A percentile compares a stretch with the other conserved stretches of the same genome.
Conservation (phyloP, 768 basidiomycete genomes). For the Leccinum olivaceopallidum region DNA sequence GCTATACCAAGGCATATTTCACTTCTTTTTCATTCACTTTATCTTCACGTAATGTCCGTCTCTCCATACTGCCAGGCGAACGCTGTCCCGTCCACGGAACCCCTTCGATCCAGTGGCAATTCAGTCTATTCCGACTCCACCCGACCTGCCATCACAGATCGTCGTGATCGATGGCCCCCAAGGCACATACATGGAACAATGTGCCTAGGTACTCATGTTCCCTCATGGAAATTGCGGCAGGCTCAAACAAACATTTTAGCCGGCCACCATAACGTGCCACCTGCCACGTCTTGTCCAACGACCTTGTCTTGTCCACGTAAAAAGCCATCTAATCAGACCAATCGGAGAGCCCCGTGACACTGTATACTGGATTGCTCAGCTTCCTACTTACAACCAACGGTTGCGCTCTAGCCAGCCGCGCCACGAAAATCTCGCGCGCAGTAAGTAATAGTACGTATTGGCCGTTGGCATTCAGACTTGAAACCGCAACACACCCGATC, state of each 20-base stretch:
- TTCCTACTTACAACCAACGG: not conserved
- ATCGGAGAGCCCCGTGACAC: slow-evolving; percentile 13
- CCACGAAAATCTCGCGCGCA: not conserved
- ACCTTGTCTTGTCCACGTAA: not conserved
- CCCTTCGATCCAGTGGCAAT: slow-evolving; percentile 4
- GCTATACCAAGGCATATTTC: not conserved
- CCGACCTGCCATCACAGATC: slow-evolving; percentile 17
- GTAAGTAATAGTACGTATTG: not conserved
- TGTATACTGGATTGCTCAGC: not conserved
- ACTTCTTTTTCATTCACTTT: slow-evolving; percentile 14
- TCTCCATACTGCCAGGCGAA: not conserved
- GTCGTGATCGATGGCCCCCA: slow-evolving; percentile 10
- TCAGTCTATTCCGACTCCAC: slow-evolving; percentile 6
- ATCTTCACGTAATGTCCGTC: slow-evolving; percentile 10
- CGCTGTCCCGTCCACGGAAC: slow-evolving; percentile 2
- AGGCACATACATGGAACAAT: slow-evolving; percentile 12
- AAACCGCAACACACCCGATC: slow-evolving; percentile 6
- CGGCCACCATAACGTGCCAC: slow-evolving; percentile 3
- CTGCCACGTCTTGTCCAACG: slow-evolving; percentile 2
- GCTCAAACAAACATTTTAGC: slow-evolving; percentile 5
- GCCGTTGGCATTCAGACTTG: not conserved
- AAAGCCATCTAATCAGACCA: not conserved
- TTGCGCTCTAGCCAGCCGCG: not conserved
- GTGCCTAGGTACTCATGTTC: slow-evolving; percentile 2
- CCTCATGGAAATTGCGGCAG: not conserved